These are phyloP conservation scores for Cyberlindnera samutprakarnensis DNA, from an alignment of 805 yeast genomes.

Conservation along the genomic window DNA sequence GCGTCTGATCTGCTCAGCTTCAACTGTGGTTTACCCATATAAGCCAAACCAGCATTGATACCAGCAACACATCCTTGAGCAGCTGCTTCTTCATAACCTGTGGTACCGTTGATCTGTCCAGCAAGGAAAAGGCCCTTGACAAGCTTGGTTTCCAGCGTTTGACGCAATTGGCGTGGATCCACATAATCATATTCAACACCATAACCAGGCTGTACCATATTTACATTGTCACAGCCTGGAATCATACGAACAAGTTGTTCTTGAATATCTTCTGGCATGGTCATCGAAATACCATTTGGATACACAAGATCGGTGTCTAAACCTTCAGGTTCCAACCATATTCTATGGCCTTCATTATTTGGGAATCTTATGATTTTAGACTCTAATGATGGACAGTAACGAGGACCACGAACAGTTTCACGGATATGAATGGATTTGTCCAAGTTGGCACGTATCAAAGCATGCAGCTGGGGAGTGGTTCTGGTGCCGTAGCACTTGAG, in stretches of 20 bases:
- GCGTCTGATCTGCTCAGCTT: constrained; percentile 72
- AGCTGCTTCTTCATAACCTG: constrained; percentile 98
- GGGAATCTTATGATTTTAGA: constrained; percentile 77
- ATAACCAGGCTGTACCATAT: constrained; percentile 92
- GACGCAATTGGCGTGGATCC: constrained; percentile 80
- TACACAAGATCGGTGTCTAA: constrained; percentile 78
- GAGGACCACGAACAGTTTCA: constrained; percentile 92
- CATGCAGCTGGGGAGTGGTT: constrained; percentile 72
- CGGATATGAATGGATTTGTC: constrained; percentile 83
- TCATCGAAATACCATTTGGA: constrained; percentile 93
- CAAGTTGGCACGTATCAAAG: constrained; percentile 58
- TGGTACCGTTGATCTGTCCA: constrained; percentile 97
- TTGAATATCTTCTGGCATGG: constrained; percentile 95
- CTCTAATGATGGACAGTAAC: constrained; percentile 97
- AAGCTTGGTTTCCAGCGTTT: constrained; percentile 73
- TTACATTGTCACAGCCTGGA: constrained; percentile 82
- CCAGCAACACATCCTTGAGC: constrained; percentile 97
- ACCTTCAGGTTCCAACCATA: constrained; percentile 98
- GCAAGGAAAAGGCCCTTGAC: constrained; percentile 80
- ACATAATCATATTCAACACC: constrained; percentile 99
- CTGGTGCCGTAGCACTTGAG: constrained; percentile 67
- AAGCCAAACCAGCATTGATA: constrained; percentile 76
- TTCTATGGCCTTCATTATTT: constrained; percentile 65
- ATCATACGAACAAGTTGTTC: constrained; percentile 63
- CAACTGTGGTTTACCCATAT: constrained; percentile 34